Evolutionary conservation across 2,329 filamentous ascomycete genomes (phyloP), one percentile per base, ranked within the genome.

Genomic region (Calonectria montana): DNA sequence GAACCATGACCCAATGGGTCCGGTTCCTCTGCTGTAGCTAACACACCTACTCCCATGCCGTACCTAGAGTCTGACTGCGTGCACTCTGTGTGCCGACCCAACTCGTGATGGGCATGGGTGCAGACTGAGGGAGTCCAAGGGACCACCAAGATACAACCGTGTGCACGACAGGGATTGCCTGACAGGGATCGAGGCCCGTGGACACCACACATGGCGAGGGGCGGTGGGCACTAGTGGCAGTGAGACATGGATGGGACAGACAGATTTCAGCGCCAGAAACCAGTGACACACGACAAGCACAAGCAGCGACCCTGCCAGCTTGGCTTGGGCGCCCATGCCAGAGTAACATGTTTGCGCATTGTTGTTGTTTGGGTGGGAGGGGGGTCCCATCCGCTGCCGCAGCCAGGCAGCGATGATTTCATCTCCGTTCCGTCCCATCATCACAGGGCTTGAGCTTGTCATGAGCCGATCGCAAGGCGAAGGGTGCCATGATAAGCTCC

Each of bases 161-260:
- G 65, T 21, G 39, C 50, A 62, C 53, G 64, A 70, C 75, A 74
- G 65, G 70, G 70, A 71, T 74, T 25, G n/a, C 53, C 31, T 39
- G 55, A 72, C 71, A 75, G 73, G 76, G 75, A 73, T 77, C 63
- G 71, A 67, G 73, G 57, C 63, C 59, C 68, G 74, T 75, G 75
- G 72, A n/a, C n/a, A n/a, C 65, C 70, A 55, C 31, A 63, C 65
- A 64, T 62, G 55, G 63, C 31, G 43, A 64, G 64, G 69, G 72
- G 69, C 71, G 67, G 74, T 78, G 73, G 76, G 66, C 76, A 73
- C 76, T 78, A 78, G 76, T 76, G 73, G 43, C 64, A 75, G 75
- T 77, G 74, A 78, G 76, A 78, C 76, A 77, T 76, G 75, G 76
- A 73, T 78, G 73, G 68, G 72, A 74, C 70, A 77, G 71, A 70